Conservation (phyloP, 352 stramenopile species). For the Phytophthora litchii region DNA sequence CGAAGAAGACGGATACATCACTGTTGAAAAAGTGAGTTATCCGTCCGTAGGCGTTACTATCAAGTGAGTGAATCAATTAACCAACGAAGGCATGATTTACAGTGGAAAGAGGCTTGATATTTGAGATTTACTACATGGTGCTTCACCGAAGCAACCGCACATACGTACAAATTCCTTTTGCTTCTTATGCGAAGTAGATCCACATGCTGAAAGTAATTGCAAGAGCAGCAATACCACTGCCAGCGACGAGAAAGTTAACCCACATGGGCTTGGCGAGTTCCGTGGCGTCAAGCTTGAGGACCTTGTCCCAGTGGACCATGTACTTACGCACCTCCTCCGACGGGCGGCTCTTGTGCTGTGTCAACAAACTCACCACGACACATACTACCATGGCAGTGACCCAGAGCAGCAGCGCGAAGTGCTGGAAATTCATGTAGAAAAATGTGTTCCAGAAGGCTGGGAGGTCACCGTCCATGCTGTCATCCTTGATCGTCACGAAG, state of each 20-base stretch:
- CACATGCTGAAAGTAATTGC: conserved; percentile 57
- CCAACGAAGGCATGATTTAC: neutral
- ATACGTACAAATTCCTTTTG: conserved; percentile 17
- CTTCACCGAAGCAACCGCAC: conserved; percentile 14
- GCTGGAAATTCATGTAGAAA: conserved; percentile 79
- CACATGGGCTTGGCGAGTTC: conserved; percentile 56
- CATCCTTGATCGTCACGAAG: conserved; percentile 61
- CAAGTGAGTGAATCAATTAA: conserved; percentile 5
- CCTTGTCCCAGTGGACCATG: conserved; percentile 57
- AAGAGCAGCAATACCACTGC: conserved; percentile 48
- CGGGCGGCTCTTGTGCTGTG: conserved; percentile 43
- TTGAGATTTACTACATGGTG: conserved; percentile 29
- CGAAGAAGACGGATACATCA: conserved; percentile 30
- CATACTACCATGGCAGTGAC: conserved; percentile 51
- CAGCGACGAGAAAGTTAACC: conserved; percentile 50
- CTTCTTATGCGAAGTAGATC: conserved; percentile 52
- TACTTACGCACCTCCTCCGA: conserved; percentile 46
- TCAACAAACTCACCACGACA: conserved; percentile 57
- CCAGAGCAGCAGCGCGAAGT: conserved; percentile 69
- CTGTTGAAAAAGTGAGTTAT: conserved; percentile 15
- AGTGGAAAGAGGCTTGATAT: conserved; percentile 19
- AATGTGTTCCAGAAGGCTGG: conserved; percentile 51
- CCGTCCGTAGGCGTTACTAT: conserved; percentile 1
- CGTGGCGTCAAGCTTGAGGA: conserved; percentile 58
- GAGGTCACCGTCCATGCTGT: conserved; percentile 48